These are phyloP conservation scores for Moesziomyces aphidis DNA, from an alignment of 1,284 basidiomycete genomes.

Conservation along the genomic window DNA sequence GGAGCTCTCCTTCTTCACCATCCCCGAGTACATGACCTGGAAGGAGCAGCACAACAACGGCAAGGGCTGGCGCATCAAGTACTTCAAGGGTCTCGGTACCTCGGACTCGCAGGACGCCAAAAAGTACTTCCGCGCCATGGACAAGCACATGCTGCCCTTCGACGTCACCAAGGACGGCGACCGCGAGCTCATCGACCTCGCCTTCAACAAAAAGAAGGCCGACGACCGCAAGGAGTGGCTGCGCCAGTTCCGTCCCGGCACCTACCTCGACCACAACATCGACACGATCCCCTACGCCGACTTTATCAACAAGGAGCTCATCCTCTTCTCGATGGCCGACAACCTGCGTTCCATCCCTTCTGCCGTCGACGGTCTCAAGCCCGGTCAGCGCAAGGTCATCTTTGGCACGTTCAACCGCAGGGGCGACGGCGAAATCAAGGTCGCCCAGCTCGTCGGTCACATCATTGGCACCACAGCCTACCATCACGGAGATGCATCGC, in stretches of 20 bases:
- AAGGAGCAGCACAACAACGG: slow-evolving; percentile 81
- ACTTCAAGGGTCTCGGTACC: slow-evolving; percentile 98
- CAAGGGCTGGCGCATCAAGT: slow-evolving; percentile 77
- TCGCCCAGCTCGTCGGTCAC: slow-evolving; percentile 94
- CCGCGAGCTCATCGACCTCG: slow-evolving; percentile 90
- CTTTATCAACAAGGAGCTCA: slow-evolving; percentile 98
- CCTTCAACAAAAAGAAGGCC: slow-evolving; percentile 99
- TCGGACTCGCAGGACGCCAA: slow-evolving; percentile 88
- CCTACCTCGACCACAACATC: slow-evolving; percentile 89
- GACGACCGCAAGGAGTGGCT: slow-evolving; percentile 99
- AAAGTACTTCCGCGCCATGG: slow-evolving; percentile 92
- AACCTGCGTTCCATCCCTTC: slow-evolving; percentile 89
- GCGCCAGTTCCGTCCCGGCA: slow-evolving; percentile 95
- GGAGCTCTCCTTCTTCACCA: slow-evolving; percentile 91
- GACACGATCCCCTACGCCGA: slow-evolving; percentile 88
- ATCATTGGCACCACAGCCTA: slow-evolving; percentile 94
- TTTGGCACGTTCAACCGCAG: slow-evolving; percentile 97
- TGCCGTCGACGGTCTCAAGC: slow-evolving; percentile 93
- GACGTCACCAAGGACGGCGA: slow-evolving; percentile 84
- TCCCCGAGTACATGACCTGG: slow-evolving; percentile 97
- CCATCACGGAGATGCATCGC: slow-evolving; percentile 92
- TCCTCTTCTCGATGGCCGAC: slow-evolving; percentile 99
- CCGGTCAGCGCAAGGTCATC: slow-evolving; percentile 97
- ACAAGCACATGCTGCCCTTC: slow-evolving; percentile 94
- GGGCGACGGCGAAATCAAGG: slow-evolving; percentile 92